Evolutionary conservation across 345 rosid species (phyloP), one percentile per base, ranked within the genome.

Genomic region (Brassica rapa): DNA sequence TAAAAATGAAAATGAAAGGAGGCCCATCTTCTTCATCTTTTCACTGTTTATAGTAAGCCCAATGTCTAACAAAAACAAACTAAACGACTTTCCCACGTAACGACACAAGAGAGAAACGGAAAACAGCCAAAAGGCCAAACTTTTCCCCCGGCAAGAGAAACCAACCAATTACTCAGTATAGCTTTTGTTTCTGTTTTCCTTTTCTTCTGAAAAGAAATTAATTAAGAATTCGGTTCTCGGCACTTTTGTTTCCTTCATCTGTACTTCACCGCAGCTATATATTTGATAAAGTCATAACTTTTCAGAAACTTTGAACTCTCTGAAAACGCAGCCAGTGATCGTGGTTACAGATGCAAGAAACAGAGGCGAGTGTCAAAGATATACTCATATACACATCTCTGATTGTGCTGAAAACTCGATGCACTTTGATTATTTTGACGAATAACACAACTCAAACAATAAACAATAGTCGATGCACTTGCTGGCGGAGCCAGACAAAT

Each of bases 81-180:
- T 41, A 10, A 41, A 56, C 61, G 27, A 8, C 5, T 21, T 56
- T 56, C 27, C 3, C 61, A 19, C 12, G 3, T 6, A 75, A 75
- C 72, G 78, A 75, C 66, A 55, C 59, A 53, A 64, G 66, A 35
- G 55, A n/a, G 43, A 1, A 35, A 37, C 51, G 60, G 43, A 0
- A 46, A 8, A 10, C 4, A 56, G 2, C 8, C 10, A 27, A 62
- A 41, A 62, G 1, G 33, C 62, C 68, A 2, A 71, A 25, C 75
- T 60, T 72, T 73, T 73, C 74, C 80, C 74, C 70, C 80, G 74
- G 74, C 5, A 53, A 69, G 69, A 69, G 80, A 76, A 49, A 68
- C 16, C 70, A 68, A 19, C 61, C 30, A 68, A 46, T 35, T 35
- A 32, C 7, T 75, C 61, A 30, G 3, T 66, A 15, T n/a, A 21